A percentile compares a stretch with the other conserved stretches of the same genome.
Evolutionary conservation across 495 filamentous ascomycete species (phyloP).

Genomic region (Penicillium pulvis): DNA sequence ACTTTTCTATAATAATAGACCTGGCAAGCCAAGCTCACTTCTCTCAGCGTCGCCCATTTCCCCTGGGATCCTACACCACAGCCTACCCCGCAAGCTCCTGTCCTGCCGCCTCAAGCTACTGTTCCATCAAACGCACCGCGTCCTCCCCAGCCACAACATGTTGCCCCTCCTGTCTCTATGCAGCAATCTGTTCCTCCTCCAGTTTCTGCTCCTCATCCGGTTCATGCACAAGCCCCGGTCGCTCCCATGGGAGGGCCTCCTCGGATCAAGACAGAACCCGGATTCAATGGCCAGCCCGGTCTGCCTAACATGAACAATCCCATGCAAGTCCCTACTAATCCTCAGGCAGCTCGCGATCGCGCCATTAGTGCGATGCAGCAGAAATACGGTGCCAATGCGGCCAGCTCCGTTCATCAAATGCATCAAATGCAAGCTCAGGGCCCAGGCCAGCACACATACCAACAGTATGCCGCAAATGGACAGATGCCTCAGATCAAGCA

Average conservation of each 20-base stretch:
- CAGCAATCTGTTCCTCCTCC: constrained; percentile 33
- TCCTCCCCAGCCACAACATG: constrained; percentile 40
- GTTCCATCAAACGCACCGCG: constrained; percentile 63
- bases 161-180: constrained; percentile 32
- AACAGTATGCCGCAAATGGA: constrained; percentile 47
- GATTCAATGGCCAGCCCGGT: constrained; percentile 50
- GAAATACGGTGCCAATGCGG: constrained; percentile 72
- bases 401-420: constrained; percentile 67
- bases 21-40: constrained; percentile 90
- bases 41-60: constrained; percentile 79
- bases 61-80: constrained; percentile 87
- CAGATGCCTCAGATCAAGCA: constrained; percentile 51
- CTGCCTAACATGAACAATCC: constrained; percentile 41
- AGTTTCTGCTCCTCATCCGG: not conserved
- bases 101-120: constrained; percentile 47
- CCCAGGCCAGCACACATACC: constrained; percentile 45
- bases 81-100: constrained; percentile 43
- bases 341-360: constrained; percentile 61
- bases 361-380: constrained; percentile 68
- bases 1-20: constrained; percentile 53
- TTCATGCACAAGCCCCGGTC: constrained; percentile 9
- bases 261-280: constrained; percentile 76
- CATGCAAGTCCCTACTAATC: constrained; percentile 39
- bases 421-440: constrained; percentile 60
- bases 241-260: constrained; percentile 40